These are phyloP conservation scores for Nothophytophthora sp. DNA, from an alignment of 352 stramenopile species.

Conservation along the genomic window DNA sequence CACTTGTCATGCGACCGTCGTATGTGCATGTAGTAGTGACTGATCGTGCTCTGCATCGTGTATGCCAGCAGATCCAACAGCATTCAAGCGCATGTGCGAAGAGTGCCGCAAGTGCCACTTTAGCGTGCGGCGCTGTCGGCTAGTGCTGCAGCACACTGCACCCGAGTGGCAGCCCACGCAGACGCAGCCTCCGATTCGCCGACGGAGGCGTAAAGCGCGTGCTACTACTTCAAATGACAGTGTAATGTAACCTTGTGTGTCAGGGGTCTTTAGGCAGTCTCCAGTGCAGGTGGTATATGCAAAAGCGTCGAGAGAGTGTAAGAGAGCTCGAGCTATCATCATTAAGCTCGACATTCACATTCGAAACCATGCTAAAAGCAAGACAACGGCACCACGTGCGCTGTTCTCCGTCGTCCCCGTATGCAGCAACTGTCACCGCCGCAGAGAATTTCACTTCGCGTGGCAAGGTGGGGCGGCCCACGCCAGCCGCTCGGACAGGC, in stretches of 20 bases:
- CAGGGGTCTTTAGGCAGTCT: too few relatives aligned
- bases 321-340: too few relatives aligned
- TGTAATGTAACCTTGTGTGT: slow-evolving; percentile 32
- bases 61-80: slow-evolving; percentile 13
- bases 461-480: background rate
- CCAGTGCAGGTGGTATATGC: too few relatives aligned
- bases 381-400: slow-evolving; percentile 11
- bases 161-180: slow-evolving; percentile 61
- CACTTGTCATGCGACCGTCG: background rate
- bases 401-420: slow-evolving; percentile 8
- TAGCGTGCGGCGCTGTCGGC: slow-evolving; percentile 65
- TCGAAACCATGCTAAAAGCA: slow-evolving; percentile 18
- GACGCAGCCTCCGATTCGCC: slow-evolving; percentile 19
- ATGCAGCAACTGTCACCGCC: slow-evolving; percentile 3
- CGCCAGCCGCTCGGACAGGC: slow-evolving; percentile 2
- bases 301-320: too few relatives aligned
- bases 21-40: background rate
- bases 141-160: slow-evolving; percentile 63
- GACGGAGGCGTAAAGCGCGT: slow-evolving; percentile 25
- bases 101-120: slow-evolving; percentile 69
- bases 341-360: too few relatives aligned
- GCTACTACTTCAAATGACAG: slow-evolving; percentile 14
- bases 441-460: slow-evolving; percentile 6
- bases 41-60: background rate
- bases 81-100: slow-evolving; percentile 70